Evolutionary conservation across 768 basidiomycete genomes (phyloP).

Genomic region (Pulveroboletus frians): DNA sequence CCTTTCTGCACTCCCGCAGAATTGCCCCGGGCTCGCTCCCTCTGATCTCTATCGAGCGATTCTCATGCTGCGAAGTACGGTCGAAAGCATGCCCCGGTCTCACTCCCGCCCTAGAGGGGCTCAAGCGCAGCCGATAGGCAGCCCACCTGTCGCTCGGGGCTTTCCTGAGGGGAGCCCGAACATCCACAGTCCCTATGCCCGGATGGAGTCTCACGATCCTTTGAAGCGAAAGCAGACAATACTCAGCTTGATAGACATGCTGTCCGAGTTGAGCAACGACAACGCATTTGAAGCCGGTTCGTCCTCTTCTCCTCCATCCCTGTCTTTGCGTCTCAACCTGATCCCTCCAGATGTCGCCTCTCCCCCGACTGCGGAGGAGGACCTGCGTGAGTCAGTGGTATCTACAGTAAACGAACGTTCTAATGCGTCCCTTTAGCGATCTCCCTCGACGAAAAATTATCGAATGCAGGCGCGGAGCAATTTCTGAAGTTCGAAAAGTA

Average conservation of each 20-base stretch:
- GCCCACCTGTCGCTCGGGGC: constrained; percentile 20
- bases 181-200: constrained; percentile 26
- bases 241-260: constrained; percentile 42
- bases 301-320: constrained; percentile 7
- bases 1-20: constrained; percentile 18
- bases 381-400: constrained; percentile 31
- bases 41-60: constrained; percentile 19
- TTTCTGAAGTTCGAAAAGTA: constrained; percentile 47
- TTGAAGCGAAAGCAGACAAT: constrained; percentile 42
- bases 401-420: constrained; percentile 2
- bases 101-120: constrained; percentile 26
- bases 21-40: constrained; percentile 20
- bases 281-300: constrained; percentile 31
- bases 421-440: constrained; percentile 29
- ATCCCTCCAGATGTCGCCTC: constrained; percentile 23
- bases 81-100: constrained; percentile 22
- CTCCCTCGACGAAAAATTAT: constrained; percentile 46
- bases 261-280: constrained; percentile 42
- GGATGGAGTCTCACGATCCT: constrained; percentile 26
- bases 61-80: constrained; percentile 32
- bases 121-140: constrained; percentile 23
- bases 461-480: constrained; percentile 44
- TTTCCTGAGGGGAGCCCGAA: constrained; percentile 26
- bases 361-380: constrained; percentile 39
- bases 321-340: constrained; percentile 5